phyloP scores from a whole-genome alignment of 108 stramenopile species.

The Pseudonitzschia multiseries region DNA sequence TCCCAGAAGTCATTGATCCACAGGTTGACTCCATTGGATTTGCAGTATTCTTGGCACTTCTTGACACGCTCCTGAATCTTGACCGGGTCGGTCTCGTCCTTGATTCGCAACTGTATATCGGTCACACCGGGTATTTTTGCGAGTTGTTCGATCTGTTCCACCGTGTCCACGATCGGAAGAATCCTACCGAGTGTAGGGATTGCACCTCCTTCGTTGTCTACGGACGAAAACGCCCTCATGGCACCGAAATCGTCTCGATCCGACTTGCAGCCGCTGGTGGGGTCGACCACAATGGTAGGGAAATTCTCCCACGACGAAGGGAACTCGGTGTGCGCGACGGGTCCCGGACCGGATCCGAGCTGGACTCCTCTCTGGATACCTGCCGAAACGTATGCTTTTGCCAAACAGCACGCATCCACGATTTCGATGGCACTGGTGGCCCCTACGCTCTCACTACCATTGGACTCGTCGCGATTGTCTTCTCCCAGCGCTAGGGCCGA shows the following conservation, averaged over 20 bases:
- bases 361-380: constrained; percentile 70
- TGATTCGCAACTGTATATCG: constrained; percentile 85
- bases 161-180: constrained; percentile 79
- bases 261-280: constrained; percentile 17
- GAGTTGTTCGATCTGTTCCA: constrained; percentile 63
- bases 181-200: constrained; percentile 60
- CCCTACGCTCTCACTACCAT: constrained; percentile 14
- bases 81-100: constrained; percentile 59
- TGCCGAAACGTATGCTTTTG: constrained; percentile 85
- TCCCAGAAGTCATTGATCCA: constrained; percentile 95
- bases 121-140: constrained; percentile 42
- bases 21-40: constrained; percentile 58
- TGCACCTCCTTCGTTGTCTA: constrained; percentile 9
- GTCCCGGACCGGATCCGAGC: constrained; percentile 81
- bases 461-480: constrained; percentile 35
- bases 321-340: constrained; percentile 78
- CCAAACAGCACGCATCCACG: constrained; percentile 77
- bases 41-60: constrained; percentile 58
- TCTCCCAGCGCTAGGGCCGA: constrained; percentile 81
- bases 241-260: constrained; percentile 20
- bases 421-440: constrained; percentile 63
- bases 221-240: constrained; percentile 37
- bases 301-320: constrained; percentile 61
- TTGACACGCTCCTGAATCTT: constrained; percentile 51
- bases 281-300: constrained; percentile 53